Base-by-base conservation (phyloP, 495 filamentous ascomycete species). In the Xylaria palmicola region DNA sequence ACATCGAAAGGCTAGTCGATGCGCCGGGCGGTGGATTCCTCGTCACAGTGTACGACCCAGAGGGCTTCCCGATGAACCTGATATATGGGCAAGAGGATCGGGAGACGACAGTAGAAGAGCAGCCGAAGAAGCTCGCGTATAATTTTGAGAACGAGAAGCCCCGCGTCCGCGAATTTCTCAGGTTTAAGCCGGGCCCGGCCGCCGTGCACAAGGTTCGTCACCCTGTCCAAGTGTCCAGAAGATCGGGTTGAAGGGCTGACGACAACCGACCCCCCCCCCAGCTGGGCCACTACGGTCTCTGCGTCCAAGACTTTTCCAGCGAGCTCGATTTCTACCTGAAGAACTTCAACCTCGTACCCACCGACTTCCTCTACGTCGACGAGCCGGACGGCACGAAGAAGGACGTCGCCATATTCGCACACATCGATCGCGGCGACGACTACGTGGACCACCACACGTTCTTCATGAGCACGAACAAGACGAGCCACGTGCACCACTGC, bases 271-370 rank as follows among this genome's bases (percentile, higher is more conserved):
- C 15, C 1, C 7, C 5, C 7, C 8, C 10, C 24, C 2, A 60
- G 73, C 75, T 88, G 15, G 86, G 85, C 2, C 85, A 88, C 62
- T 87, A 79, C 51, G 86, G 85, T 0, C 59, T 81, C n/a, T 80
- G 76, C 62, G 80, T 82, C 1, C 68, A 72, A 44, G 64, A 83
- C 20, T 87, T 84, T 60, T 64, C 76, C 2, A 62, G 63, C 5
- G 68, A 79, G 15, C 53, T 83, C 17, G 53, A 75, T 2, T 89
- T 81, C 72, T 89, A 86, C 65, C 85, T 81, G 0, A 62, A 44
- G 1, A 81, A 74, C 27, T 87, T 88, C 79, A 88, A 87, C 68
- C 60, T 87, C 41, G 79, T 80, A 17, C 83, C 83, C 6, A 66
- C 58, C 30, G 72, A 72, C 56, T 44, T 68, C 43, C 69, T 82